Percentiles rank a stretch among this genome's conserved stretches.
Evolutionary conservation across 805 yeast genomes (phyloP).

Genomic region (Nakazawaea wyomingensis): DNA sequence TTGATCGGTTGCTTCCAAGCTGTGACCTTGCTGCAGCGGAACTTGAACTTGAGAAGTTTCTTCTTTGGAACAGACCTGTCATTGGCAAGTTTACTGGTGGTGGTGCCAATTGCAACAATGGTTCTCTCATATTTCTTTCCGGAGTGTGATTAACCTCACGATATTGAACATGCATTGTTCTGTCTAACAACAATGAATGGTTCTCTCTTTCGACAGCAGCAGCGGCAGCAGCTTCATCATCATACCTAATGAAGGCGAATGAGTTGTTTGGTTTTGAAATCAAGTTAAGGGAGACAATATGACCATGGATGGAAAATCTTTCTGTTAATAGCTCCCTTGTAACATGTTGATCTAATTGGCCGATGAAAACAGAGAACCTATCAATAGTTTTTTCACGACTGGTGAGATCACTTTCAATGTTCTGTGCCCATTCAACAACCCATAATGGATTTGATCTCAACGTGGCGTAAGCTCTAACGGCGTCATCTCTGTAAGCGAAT

Average conservation of each 20-base stretch:
- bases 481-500: slow-evolving; percentile 80
- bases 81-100: slow-evolving; percentile 68
- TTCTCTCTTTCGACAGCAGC: slow-evolving; percentile 83
- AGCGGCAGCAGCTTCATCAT: slow-evolving; percentile 69
- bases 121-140: slow-evolving; percentile 17
- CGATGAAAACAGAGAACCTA: slow-evolving; percentile 70
- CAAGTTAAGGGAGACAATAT: slow-evolving; percentile 49
- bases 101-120: slow-evolving; percentile 52
- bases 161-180: slow-evolving; percentile 82
- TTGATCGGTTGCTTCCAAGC: background rate
- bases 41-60: slow-evolving; percentile 19
- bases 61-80: slow-evolving; percentile 21
- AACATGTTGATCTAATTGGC: slow-evolving; percentile 56
- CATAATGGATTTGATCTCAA: slow-evolving; percentile 50
- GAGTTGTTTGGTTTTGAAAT: slow-evolving; percentile 45
- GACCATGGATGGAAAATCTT: slow-evolving; percentile 66
- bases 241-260: slow-evolving; percentile 72
- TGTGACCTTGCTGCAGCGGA: slow-evolving; percentile 11
- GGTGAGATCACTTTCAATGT: slow-evolving; percentile 43
- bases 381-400: slow-evolving; percentile 48
- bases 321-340: slow-evolving; percentile 49
- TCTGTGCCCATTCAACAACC: slow-evolving; percentile 82
- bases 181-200: slow-evolving; percentile 67
- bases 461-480: slow-evolving; percentile 76
- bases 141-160: slow-evolving; percentile 48